Percentiles rank a stretch among this genome's conserved stretches.
Conservation (phyloP, 75 land plant genomes). For the Sequoia sempervirens region DNA sequence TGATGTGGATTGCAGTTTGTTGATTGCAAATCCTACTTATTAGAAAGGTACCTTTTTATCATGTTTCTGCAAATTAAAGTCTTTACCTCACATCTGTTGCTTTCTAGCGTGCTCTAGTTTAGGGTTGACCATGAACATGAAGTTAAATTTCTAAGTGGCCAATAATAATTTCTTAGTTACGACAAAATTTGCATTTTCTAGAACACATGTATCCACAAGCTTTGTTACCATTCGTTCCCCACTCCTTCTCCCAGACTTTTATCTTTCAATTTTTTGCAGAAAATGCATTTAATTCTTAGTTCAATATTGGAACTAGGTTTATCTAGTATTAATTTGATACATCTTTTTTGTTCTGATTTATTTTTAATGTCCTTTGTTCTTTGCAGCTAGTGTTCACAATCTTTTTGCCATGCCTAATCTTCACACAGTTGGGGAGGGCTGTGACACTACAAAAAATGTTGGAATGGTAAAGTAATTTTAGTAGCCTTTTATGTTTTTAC, state of each 20-base stretch:
- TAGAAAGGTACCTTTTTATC: background rate
- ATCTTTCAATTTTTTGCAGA: no score
- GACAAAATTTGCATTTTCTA: background rate
- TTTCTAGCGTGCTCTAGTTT: background rate
- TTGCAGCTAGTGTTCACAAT: constrained; percentile 90
- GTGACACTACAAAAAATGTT: constrained; percentile 76
- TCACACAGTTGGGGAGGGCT: constrained; percentile 86
- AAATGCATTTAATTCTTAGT: background rate
- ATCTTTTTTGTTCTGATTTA: background rate
- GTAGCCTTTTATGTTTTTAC: background rate
- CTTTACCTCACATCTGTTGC: background rate
- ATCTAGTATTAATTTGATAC: background rate
- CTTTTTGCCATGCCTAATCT: constrained; percentile 88
- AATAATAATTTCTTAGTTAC: background rate
- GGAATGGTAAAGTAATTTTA: constrained; percentile 50
- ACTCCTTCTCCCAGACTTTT: no score
- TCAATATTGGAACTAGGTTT: background rate
- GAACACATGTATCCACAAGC: background rate
- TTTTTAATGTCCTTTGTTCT: constrained; percentile 4
- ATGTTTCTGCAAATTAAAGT: background rate
- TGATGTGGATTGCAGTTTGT: background rate
- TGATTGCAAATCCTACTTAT: background rate
- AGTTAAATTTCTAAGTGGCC: background rate
- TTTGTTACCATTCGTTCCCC: no score
- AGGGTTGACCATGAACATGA: background rate